Evolutionary conservation across 768 basidiomycete species (phyloP), one percentile per base, ranked within the genome.

Genomic region (Leccinum rimulosum): DNA sequence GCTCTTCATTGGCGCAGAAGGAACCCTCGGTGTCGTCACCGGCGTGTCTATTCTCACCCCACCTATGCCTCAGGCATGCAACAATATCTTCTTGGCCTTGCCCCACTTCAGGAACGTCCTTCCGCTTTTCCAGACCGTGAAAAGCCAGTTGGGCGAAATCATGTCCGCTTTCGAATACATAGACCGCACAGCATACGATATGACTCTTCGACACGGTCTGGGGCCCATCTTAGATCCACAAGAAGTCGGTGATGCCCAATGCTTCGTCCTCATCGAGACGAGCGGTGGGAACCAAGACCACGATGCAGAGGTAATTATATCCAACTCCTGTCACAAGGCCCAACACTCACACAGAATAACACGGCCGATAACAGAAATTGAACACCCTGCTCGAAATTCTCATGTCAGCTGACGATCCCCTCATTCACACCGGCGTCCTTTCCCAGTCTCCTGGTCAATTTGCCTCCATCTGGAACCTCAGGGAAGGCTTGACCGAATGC

Each of bases 161-260:
- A 83, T 99, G 30, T 95, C 93, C 8, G 96, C 97, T 0, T 98
- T 98, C 74, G 96, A 99, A 74, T 98, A 90, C 74, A 92, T 95
- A 52, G 96, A 99, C 71, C 82, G 91, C 55, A 87, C 87, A 12
- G 84, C 90, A 1, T 93, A 93, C 70, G 85, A 95, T 54, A 78
- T 95, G 57, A 87, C 88, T n/a, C 82, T 91, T 47, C 86, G 88
- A 68, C 89, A 93, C 63, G 88, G 91, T 0, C 87, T 93, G 62
- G 88, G 89, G 22, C 83, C 89, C 53, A 87, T 87, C 12, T 79
- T 96, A 36, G 81, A 83, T 54, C 83, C 88, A 52, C 80, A 88
- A 52, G 90, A 94, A 59, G 80, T 90, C 49, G 81, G 85, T 63
- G 87, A 88, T 54, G 86, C 93, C 28, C 80, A 87, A 69, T 95